A percentile compares a stretch with the other conserved stretches of the same genome.
Evolutionary conservation across 805 yeast species (phyloP).

Genomic region (Starmerella bacillaris): DNA sequence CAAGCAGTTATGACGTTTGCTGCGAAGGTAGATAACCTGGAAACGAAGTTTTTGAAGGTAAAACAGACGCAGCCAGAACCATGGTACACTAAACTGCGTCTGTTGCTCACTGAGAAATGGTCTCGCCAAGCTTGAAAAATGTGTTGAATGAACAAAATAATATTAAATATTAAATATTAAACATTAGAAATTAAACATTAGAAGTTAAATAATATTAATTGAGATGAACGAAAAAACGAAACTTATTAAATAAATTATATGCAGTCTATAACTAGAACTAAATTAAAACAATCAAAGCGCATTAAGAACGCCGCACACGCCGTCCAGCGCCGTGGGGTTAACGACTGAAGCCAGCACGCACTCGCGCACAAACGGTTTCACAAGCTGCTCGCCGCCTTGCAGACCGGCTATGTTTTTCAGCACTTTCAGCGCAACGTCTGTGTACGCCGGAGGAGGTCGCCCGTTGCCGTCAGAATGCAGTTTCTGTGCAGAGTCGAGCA

Average conservation of each 20-base stretch:
- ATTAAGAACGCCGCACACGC: no score
- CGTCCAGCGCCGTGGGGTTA: slow-evolving; percentile 16
- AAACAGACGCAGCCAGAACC: neutral
- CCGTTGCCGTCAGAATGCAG: neutral
- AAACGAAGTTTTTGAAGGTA: slow-evolving; percentile 9
- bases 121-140: no score
- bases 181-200: no score
- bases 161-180: no score
- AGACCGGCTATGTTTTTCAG: slow-evolving; percentile 23
- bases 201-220: no score
- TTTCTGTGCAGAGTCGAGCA: slow-evolving; percentile 3
- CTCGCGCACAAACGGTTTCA: slow-evolving; percentile 12
- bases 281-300: no score
- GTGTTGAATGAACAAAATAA: no score
- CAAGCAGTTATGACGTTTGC: slow-evolving; percentile 35
- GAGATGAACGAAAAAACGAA: no score
- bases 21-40: slow-evolving; percentile 24
- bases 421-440: slow-evolving; percentile 22
- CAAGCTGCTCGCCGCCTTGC: slow-evolving; percentile 16
- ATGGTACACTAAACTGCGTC: slow-evolving; percentile 1
- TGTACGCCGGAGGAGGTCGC: slow-evolving; percentile 19
- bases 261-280: no score
- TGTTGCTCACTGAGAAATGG: slow-evolving; percentile 4
- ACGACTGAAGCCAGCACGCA: slow-evolving; percentile 15
- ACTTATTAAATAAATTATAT: no score